Conservation (phyloP, 1,284 basidiomycete species). For the Phaffia rhodozyma region DNA sequence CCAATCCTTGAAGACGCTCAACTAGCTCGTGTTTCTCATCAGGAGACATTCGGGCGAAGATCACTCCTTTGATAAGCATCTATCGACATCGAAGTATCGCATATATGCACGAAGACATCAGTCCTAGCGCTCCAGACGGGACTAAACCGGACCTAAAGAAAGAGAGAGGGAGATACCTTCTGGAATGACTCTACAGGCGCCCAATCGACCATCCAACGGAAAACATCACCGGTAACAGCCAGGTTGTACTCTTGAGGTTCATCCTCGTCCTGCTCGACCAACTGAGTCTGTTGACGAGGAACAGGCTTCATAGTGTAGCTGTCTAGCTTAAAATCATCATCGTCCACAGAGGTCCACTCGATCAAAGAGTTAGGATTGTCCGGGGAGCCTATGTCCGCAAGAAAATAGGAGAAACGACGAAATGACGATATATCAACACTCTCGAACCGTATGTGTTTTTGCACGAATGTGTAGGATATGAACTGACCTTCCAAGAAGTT, state of each 20-base stretch:
- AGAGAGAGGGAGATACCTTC: constrained; percentile 45
- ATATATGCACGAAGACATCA: neutral
- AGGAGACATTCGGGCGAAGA: constrained; percentile 98
- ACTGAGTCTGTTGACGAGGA: constrained; percentile 34
- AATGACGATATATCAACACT: neutral
- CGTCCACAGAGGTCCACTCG: constrained; percentile 88
- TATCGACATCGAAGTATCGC: constrained; percentile 28
- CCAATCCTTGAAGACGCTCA: constrained; percentile 80
- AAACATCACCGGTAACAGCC: constrained; percentile 91
- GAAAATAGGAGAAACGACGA: neutral
- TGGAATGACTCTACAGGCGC: constrained; percentile 88
- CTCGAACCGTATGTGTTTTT: neutral
- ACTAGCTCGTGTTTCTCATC: constrained; percentile 99
- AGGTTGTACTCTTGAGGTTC: constrained; percentile 81
- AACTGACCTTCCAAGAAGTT: constrained; percentile 58
- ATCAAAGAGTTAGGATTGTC: constrained; percentile 54
- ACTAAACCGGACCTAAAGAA: neutral
- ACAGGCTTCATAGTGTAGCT: constrained; percentile 73
- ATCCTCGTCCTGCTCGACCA: constrained; percentile 52
- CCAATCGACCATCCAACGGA: constrained; percentile 96
- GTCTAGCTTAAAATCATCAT: constrained; percentile 73
- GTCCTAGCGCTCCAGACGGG: neutral
- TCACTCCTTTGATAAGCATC: constrained; percentile 98
- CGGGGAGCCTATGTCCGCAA: constrained; percentile 44
- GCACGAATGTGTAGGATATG: neutral